phyloP scores from a whole-genome alignment of 2,329 filamentous ascomycete species.

The Paracoccidioides lutzii region DNA sequence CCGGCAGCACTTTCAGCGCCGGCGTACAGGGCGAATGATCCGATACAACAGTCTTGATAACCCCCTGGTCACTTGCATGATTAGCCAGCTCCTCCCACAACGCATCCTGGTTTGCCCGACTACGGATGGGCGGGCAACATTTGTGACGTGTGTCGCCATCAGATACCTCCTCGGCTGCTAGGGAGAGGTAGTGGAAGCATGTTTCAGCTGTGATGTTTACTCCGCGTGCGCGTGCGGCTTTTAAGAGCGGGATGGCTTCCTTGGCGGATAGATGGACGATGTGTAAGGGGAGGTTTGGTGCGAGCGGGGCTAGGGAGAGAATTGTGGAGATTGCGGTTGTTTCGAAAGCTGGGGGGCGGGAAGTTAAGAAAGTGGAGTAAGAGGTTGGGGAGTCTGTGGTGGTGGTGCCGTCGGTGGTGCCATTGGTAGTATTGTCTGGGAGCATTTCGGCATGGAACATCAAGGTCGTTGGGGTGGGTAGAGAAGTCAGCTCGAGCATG shows the following conservation, averaged over 20 bases:
- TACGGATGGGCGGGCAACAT: slow-evolving; percentile 85
- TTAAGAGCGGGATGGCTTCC: slow-evolving; percentile 70
- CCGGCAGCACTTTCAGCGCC: slow-evolving; percentile 75
- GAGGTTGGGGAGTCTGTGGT: slow-evolving; percentile 59
- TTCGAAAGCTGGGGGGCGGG: slow-evolving; percentile 78
- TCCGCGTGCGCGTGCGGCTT: slow-evolving; percentile 56
- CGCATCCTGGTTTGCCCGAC: slow-evolving; percentile 64
- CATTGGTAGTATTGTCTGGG: slow-evolving; percentile 54
- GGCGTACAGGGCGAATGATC: slow-evolving; percentile 96
- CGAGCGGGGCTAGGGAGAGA: slow-evolving; percentile 63
- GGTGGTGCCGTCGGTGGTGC: slow-evolving; percentile 60
- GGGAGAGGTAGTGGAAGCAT: slow-evolving; percentile 85
- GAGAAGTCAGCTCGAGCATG: slow-evolving; percentile 66
- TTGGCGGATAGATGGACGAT: slow-evolving; percentile 89
- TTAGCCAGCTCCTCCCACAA: slow-evolving; percentile 69
- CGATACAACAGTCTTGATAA: slow-evolving; percentile 82
- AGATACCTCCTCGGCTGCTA: slow-evolving; percentile 68
- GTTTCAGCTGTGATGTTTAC: slow-evolving; percentile 87
- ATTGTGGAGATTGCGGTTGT: slow-evolving; percentile 84
- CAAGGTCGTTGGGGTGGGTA: slow-evolving; percentile 58
- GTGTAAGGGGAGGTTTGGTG: slow-evolving; percentile 73
- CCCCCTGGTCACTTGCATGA: slow-evolving; percentile 50
- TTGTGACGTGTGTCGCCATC: slow-evolving; percentile 87
- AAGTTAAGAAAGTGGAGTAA: slow-evolving; percentile 85
- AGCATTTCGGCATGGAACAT: slow-evolving; percentile 99